These are phyloP conservation scores for Dendrostoma leiphaemia DNA, from an alignment of 2,329 filamentous ascomycete genomes.

Conservation along the genomic window DNA sequence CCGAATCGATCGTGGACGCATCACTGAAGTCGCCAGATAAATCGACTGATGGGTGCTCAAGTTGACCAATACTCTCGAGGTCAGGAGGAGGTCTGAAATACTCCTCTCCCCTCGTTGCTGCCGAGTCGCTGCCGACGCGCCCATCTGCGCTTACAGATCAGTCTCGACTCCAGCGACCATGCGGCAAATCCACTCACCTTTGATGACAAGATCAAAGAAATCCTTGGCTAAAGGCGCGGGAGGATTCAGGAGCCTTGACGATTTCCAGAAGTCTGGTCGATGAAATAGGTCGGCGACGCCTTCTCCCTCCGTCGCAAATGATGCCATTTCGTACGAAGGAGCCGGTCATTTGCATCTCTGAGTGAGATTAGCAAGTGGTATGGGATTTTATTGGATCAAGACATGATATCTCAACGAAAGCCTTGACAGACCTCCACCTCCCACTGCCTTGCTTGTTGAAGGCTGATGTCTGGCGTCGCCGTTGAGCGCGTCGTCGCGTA, in stretches of 20 bases:
- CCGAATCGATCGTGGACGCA: constrained; percentile 1
- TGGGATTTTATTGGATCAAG: background rate
- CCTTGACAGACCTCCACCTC: background rate
- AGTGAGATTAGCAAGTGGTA: background rate
- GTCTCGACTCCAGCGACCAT: background rate
- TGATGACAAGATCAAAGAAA: constrained; percentile 45
- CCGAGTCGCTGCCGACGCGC: background rate
- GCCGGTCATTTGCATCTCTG: background rate
- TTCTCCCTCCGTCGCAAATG: constrained; percentile 37
- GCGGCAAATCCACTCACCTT: constrained; percentile 24
- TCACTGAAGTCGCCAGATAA: background rate
- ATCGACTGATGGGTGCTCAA: background rate
- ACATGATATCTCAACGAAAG: background rate
- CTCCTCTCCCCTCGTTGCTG: background rate
- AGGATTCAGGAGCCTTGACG: constrained; percentile 48
- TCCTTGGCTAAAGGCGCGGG: constrained; percentile 17
- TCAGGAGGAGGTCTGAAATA: constrained; percentile 36
- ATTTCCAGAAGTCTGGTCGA: constrained; percentile 59
- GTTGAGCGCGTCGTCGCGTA: no score
- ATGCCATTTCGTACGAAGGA: constrained; percentile 5
- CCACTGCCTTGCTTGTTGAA: background rate
- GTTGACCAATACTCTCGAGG: constrained; percentile 17
- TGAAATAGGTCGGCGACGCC: constrained; percentile 58
- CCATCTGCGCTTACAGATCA: constrained; percentile 2
- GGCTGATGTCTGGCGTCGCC: no score